These are phyloP conservation scores for Cornus florida DNA, from an alignment of 148 eudicot species.

Conservation along the genomic window DNA sequence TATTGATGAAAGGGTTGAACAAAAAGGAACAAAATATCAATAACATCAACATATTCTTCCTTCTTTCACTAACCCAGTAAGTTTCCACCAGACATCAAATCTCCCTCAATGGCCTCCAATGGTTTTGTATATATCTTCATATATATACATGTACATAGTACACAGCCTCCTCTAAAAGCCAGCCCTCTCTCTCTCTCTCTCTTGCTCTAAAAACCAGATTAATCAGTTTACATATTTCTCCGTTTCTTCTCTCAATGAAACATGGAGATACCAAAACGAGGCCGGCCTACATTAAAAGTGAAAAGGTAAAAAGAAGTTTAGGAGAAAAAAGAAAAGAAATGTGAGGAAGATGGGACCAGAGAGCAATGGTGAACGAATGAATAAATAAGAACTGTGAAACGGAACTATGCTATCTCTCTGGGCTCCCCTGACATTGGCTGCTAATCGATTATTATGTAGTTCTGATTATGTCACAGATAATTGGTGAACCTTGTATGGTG, in stretches of 20 bases:
- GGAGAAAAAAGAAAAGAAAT: background rate
- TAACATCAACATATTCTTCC: constrained; percentile 31
- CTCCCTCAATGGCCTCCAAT: constrained; percentile 10
- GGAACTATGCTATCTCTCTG: background rate
- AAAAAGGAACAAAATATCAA: constrained; percentile 34
- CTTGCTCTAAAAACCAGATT: background rate
- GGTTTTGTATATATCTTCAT: constrained; percentile 43
- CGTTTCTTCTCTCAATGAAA: constrained; percentile 6
- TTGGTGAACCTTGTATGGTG: constrained; percentile 15
- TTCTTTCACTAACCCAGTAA: constrained; percentile 43
- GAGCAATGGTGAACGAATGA: background rate
- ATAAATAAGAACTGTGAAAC: background rate
- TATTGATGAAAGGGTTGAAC: constrained; percentile 45
- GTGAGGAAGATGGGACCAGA: constrained; percentile 14
- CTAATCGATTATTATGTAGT: constrained; percentile 36
- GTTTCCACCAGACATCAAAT: constrained; percentile 41
- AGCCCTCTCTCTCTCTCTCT: constrained; percentile 18
- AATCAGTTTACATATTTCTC: background rate
- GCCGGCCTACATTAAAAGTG: constrained; percentile 10
- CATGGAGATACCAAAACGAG: constrained; percentile 7
- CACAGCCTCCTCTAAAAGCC: constrained; percentile 36
- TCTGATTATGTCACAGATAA: constrained; percentile 33
- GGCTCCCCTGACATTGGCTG: constrained; percentile 13
- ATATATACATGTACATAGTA: constrained; percentile 48
- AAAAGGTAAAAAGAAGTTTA: background rate